Evolutionary conservation across 2,329 filamentous ascomycete genomes (phyloP).

Genomic region (Aspergillus awamori): DNA sequence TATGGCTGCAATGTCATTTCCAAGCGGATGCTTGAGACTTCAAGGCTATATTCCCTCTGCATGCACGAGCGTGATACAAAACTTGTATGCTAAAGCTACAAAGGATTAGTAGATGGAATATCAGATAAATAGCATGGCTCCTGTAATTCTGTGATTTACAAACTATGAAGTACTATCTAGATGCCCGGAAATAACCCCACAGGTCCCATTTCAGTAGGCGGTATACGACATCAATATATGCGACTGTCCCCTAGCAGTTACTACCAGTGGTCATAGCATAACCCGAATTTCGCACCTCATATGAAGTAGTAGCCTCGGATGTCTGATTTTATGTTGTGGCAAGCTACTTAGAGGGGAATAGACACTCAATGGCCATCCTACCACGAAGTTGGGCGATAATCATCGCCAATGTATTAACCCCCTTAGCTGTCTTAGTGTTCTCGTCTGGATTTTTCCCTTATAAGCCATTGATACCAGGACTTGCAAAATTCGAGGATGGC

Average conservation of each 20-base stretch:
- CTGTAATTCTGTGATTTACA: too few species aligned
- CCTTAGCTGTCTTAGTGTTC: constrained; percentile 74
- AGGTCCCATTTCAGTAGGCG: background rate
- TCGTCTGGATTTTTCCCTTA: constrained; percentile 96
- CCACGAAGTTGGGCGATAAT: constrained; percentile 51
- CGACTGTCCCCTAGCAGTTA: background rate
- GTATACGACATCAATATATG: background rate
- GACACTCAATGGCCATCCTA: constrained; percentile 23
- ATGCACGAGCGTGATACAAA: too few species aligned
- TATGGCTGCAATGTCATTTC: too few species aligned
- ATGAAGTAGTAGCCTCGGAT: background rate
- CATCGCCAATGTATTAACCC: constrained; percentile 75
- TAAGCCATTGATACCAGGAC: constrained; percentile 86
- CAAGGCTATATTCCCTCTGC: too few species aligned
- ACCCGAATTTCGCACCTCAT: background rate
- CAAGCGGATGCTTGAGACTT: too few species aligned
- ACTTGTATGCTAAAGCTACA: too few species aligned
- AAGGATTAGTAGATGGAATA: too few species aligned
- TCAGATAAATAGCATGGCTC: too few species aligned
- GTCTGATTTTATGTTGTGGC: background rate
- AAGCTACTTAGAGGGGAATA: background rate
- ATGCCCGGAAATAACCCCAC: too few species aligned
- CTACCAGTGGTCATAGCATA: background rate
- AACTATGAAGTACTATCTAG: too few species aligned
- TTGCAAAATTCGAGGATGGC: constrained; percentile 66